Conservation (phyloP, 106 monocot genomes). For the Iris macrosiphon region DNA sequence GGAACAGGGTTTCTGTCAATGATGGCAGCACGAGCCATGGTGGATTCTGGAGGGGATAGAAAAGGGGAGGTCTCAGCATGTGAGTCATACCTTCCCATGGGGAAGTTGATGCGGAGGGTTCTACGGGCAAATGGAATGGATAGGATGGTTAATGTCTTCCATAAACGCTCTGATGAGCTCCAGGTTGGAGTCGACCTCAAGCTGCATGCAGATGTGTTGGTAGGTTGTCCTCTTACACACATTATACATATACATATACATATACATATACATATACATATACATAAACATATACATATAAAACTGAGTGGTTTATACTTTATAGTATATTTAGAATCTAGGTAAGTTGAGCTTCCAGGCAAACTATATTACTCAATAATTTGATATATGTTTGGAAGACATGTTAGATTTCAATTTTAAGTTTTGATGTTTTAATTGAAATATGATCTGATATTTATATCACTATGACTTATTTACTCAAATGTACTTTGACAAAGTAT, state of each 20-base stretch:
- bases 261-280: neutral
- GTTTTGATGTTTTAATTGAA: too few species aligned
- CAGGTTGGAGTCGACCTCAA: conserved; percentile 61
- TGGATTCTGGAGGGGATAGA: conserved; percentile 9
- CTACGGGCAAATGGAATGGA: conserved; percentile 69
- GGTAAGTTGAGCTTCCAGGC: too few species aligned
- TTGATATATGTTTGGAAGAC: too few species aligned
- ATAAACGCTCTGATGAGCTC: conserved; percentile 86
- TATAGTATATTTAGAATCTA: too few species aligned
- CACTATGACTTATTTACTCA: too few species aligned
- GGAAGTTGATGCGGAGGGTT: conserved; percentile 75
- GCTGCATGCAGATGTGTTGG: conserved; percentile 69
- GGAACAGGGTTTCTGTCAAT: conserved; percentile 95
- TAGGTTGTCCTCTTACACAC: conserved; percentile 10
- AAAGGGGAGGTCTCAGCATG: conserved; percentile 64
- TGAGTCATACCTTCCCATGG: conserved; percentile 96
- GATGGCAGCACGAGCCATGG: conserved; percentile 84
- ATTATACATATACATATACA: neutral
- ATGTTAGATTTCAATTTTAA: too few species aligned
- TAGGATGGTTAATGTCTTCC: conserved; percentile 52
- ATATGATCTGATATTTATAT: too few species aligned
- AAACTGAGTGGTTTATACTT: too few species aligned
- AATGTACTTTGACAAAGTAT: too few species aligned
- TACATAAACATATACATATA: neutral
- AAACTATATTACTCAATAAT: too few species aligned